A percentile compares a stretch with the other conserved stretches of the same genome.
Conservation (phyloP, 1,139 yeast genomes). For the Geotrichum reessii region DNA sequence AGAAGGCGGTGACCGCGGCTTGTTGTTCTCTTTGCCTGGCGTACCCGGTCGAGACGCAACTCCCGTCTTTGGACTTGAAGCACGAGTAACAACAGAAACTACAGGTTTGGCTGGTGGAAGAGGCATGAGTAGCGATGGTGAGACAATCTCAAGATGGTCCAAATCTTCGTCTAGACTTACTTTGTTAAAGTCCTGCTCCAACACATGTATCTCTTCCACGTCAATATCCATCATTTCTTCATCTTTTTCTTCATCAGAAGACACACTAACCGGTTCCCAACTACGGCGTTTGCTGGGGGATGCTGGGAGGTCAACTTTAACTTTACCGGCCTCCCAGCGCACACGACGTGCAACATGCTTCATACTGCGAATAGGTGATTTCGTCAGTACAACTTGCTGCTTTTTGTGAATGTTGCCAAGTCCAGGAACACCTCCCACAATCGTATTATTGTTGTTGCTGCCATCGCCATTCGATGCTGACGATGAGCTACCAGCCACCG, state of each 20-base stretch:
- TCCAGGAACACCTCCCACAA: background rate
- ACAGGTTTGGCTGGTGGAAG: background rate
- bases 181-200: background rate
- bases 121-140: background rate
- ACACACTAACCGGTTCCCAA: background rate
- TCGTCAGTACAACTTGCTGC: constrained; percentile 16
- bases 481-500: background rate
- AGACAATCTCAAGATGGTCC: background rate
- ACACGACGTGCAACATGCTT: constrained; percentile 27
- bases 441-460: background rate
- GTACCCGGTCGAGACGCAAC: background rate
- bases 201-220: background rate
- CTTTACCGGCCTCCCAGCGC: constrained; percentile 26
- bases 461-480: background rate
- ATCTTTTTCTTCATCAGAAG: background rate
- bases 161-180: background rate
- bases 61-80: background rate
- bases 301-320: background rate
- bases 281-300: background rate
- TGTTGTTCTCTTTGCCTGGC: constrained; percentile 9
- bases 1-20: constrained; percentile 6
- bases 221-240: background rate
- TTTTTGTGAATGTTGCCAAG: background rate
- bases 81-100: background rate
- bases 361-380: constrained; percentile 22